Base-by-base conservation (phyloP, 495 filamentous ascomycete species). In the Niebla homalea region DNA sequence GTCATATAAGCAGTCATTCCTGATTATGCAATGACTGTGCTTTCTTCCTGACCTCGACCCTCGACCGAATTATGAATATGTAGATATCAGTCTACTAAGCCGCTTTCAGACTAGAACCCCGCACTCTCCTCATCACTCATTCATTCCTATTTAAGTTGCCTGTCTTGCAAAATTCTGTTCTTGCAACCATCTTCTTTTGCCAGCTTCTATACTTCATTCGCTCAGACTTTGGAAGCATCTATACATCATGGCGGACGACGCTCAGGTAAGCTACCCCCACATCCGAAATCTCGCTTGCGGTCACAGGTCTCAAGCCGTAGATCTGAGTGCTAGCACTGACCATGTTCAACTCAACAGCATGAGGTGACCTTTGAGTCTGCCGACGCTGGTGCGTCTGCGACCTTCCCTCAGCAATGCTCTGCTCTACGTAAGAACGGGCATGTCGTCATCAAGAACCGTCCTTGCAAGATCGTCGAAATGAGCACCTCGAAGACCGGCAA, bases 381-480 rank as follows among this genome's bases (percentile, higher is more conserved):
- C 73, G 87, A 93, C 74, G 86, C 93, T 62, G 92, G 90, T 70
- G 89, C 90, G 56, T 97, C 93, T 51, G 64, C 73, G 67, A 98
- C 92, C 64, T 95, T 66, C 76, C 92, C 92, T 59, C 90, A 93
- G 86, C 92, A 99, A 77, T 99, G 92, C 73, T 99, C 92, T 71
- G 90, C 92, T 59, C 80, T 99, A 75, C 81, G 92, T 63, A 97
- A 99, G 89, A 92, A 90, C 81, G 92, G 92, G 60, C 80, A 81
- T 72, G 92, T 99, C 73, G 84, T 90, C 63, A 97, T 99, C 73
- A 97, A 99, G 80, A 71, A 75, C 67, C 90, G 92, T 61, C 92
- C 92, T 55, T 99, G 92, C 89, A 97, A 96, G 83, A 99, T 99
- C 62, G 86, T 96, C 68, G 92, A 96, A 64, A 99, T 99, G 92